phyloP scores from a whole-genome alignment of 441 rosid species.

The Breynia disticha region DNA sequence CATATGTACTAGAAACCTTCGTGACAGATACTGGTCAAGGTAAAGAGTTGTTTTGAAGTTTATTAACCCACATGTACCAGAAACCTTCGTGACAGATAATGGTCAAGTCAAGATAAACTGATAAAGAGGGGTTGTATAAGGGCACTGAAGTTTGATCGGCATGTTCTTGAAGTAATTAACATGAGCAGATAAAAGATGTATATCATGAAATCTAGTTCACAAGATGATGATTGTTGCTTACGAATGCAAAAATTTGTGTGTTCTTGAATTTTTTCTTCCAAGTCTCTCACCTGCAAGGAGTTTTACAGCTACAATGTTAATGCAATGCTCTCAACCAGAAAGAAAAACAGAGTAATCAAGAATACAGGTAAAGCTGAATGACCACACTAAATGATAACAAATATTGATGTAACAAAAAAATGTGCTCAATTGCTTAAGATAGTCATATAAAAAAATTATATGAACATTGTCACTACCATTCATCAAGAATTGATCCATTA shows the following conservation, averaged over 20 bases:
- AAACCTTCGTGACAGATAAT: too few relatives aligned
- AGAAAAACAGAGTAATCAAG: not conserved
- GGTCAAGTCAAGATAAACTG: too few relatives aligned
- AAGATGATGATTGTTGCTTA: conserved; percentile 19
- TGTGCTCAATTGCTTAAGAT: not conserved
- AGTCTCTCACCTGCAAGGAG: conserved; percentile 54
- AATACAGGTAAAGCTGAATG: not conserved
- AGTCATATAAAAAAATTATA: not conserved
- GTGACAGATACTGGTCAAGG: not conserved
- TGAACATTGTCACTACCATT: not conserved
- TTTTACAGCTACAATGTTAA: conserved; percentile 1
- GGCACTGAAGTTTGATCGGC: too few relatives aligned
- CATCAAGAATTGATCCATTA: not conserved
- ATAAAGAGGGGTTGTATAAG: too few relatives aligned
- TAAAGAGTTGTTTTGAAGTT: not conserved
- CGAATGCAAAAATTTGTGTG: conserved; percentile 62
- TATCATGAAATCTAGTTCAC: too few relatives aligned
- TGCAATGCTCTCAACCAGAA: not conserved
- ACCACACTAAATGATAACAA: not conserved
- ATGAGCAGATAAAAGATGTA: too few relatives aligned
- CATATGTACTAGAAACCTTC: not conserved
- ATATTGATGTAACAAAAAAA: not conserved
- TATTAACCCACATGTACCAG: too few relatives aligned
- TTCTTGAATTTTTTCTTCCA: conserved; percentile 51
- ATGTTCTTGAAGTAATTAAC: too few relatives aligned